phyloP scores from a whole-genome alignment of 2,329 filamentous ascomycete genomes.

The Trichoderma polysporum region DNA sequence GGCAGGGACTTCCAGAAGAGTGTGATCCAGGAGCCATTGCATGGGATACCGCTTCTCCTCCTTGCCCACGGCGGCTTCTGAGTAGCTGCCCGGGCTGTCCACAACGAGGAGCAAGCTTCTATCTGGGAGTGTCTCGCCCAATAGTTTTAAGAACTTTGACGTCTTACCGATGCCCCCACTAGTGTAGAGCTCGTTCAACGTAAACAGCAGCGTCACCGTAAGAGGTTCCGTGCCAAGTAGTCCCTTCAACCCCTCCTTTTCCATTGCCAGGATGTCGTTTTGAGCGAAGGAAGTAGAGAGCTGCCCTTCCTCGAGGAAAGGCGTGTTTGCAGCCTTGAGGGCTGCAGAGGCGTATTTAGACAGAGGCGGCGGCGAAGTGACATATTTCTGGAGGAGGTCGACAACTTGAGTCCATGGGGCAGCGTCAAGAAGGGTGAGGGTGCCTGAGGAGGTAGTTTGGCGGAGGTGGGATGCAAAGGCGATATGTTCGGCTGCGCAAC shows the following conservation, averaged over 20 bases:
- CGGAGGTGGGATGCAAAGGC: constrained; percentile 50
- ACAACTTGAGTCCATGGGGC: constrained; percentile 73
- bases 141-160: constrained; percentile 69
- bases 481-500: constrained; percentile 62
- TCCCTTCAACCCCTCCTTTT: constrained; percentile 33
- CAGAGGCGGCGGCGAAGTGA: constrained; percentile 52
- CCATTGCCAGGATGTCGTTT: constrained; percentile 49
- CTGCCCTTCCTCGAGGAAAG: constrained; percentile 42
- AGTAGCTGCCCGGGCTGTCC: constrained; percentile 92
- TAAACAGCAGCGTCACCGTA: constrained; percentile 85
- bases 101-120: constrained; percentile 78
- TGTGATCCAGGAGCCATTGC: constrained; percentile 87
- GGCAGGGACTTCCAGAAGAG: constrained; percentile 55
- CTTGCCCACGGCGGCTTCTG: constrained; percentile 70
- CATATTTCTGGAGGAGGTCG: constrained; percentile 53
- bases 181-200: constrained; percentile 91
- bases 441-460: constrained; percentile 28
- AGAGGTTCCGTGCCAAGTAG: constrained; percentile 39
- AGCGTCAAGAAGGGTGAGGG: constrained; percentile 72
- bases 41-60: constrained; percentile 75
- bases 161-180: constrained; percentile 69
- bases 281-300: constrained; percentile 47
- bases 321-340: constrained; percentile 43
- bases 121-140: constrained; percentile 58
- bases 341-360: constrained; percentile 55